Base-by-base conservation (phyloP, 2,329 filamentous ascomycete species). In the Fusarium mexicanum region DNA sequence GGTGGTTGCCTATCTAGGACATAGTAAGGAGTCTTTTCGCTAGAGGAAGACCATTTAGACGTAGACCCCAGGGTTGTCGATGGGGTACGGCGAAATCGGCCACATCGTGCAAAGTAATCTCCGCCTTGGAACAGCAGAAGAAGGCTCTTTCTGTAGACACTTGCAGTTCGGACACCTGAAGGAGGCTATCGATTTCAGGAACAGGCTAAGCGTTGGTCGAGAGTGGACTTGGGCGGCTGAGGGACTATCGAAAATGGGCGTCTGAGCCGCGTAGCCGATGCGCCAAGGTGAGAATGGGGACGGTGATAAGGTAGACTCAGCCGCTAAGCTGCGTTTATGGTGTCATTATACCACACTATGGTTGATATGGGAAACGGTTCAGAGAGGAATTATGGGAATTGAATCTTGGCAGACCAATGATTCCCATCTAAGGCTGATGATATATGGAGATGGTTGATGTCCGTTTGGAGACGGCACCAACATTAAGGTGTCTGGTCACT, bases 121-220 rank as follows among this genome's bases (percentile, higher is more conserved):
- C 76, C 71, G 65, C 41, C 50, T 53, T 54, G 31, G 57, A 61
- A 61, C 48, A 65, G 48, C 44, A 51, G 35, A 41, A 43, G 55
- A 61, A 65, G 61, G 29, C 57, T 31, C 35, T 40, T 53, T 59
- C 57, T 62, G 60, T 50, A 69, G 48, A 51, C 55, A 51, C 29
- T 53, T 69, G 66, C 61, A 61, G 61, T 44, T 65, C 17, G 40
- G 67, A 55, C 12, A 58, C 58, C 24, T 62, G 48, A 68, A 48
- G 54, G 60, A 55, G 50, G 54, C 60, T 65, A 65, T 55, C 51
- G 64, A 38, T 70, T 78, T 77, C 78, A 81, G 78, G 80, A 81
- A 81, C 78, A 81, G 80, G 79, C 58, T 69, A 81, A 79, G 79
- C 73, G 74, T 65, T 40, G 61, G 43, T 40, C 51, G 33, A 44